Evolutionary conservation across 257 asterid genomes (phyloP).

Genomic region (Scutellaria baicalensis): DNA sequence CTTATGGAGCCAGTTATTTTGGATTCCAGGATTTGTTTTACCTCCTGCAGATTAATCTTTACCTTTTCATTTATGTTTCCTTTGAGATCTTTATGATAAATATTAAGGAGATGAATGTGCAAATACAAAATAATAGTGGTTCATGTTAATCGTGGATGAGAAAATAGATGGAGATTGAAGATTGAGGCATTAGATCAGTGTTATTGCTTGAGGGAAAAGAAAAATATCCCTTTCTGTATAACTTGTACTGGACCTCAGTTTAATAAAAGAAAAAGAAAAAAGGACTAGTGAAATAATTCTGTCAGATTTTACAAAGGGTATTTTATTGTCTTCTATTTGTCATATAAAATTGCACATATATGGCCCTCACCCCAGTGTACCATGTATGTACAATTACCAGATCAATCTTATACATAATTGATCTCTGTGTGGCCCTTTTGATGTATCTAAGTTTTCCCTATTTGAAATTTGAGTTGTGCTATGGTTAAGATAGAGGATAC

Average conservation of each 20-base stretch:
- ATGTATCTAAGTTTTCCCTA: conserved; percentile 3
- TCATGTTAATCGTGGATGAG: neutral
- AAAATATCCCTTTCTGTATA: neutral
- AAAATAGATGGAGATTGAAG: neutral
- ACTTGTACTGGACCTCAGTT: neutral
- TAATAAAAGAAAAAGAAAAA: conserved; percentile 1
- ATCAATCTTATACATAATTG: conserved; percentile 12
- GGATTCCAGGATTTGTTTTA: neutral
- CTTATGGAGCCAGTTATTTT: neutral
- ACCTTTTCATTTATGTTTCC: neutral
- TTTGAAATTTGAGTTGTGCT: conserved; percentile 1
- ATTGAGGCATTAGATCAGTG: neutral
- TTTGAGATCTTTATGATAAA: neutral
- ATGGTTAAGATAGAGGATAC: neutral
- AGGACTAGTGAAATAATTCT: conserved; percentile 22
- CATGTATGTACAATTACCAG: conserved; percentile 13
- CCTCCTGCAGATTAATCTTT: neutral
- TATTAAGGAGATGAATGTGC: neutral
- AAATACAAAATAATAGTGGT: neutral
- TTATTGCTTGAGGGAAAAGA: neutral
- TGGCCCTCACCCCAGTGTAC: conserved; percentile 28
- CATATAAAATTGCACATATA: conserved; percentile 21
- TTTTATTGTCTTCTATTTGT: conserved; percentile 9
- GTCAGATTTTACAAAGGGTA: conserved; percentile 29
- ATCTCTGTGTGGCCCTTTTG: conserved; percentile 5